Percentiles rank a stretch among this genome's conserved stretches.
phyloP scores from a whole-genome alignment of 768 basidiomycete species.

The Suillus discolor region DNA sequence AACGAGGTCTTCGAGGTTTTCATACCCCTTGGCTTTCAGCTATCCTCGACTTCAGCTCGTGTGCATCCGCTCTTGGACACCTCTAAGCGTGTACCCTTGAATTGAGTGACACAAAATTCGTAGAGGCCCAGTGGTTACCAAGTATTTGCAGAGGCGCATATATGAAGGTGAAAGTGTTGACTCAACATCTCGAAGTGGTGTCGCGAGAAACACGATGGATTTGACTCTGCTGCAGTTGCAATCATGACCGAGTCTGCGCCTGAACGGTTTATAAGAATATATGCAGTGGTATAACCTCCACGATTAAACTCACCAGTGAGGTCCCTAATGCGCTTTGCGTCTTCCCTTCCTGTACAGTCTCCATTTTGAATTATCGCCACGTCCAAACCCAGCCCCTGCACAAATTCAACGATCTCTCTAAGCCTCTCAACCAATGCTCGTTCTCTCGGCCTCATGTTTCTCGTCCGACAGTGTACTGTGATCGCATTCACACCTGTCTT shows the following conservation, averaged over 20 bases:
- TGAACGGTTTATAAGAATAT: slow-evolving; percentile 25
- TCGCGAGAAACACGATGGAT: slow-evolving; percentile 84
- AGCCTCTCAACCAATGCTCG: slow-evolving; percentile 77
- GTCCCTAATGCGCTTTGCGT: slow-evolving; percentile 72
- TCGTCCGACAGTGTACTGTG: slow-evolving; percentile 94
- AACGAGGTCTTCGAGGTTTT: slow-evolving; percentile 51
- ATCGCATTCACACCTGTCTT: slow-evolving; percentile 86
- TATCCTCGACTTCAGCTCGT: slow-evolving; percentile 53
- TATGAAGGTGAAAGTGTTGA: slow-evolving; percentile 70
- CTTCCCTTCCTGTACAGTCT: slow-evolving; percentile 80
- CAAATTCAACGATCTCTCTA: slow-evolving; percentile 84
- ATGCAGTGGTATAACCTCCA: background rate
- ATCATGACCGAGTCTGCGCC: slow-evolving; percentile 95
- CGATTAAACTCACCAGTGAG: slow-evolving; percentile 61
- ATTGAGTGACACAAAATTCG: slow-evolving; percentile 85
- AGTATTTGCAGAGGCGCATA: slow-evolving; percentile 71
- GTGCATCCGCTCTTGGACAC: slow-evolving; percentile 63
- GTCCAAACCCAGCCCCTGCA: slow-evolving; percentile 68
- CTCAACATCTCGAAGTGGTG: slow-evolving; percentile 69
- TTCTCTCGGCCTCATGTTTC: slow-evolving; percentile 86
- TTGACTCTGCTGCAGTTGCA: slow-evolving; percentile 91
- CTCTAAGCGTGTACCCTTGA: slow-evolving; percentile 65
- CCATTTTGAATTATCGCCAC: slow-evolving; percentile 96
- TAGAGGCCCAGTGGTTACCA: slow-evolving; percentile 80
- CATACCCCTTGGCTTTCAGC: slow-evolving; percentile 64